A percentile compares a stretch with the other conserved stretches of the same genome.
Evolutionary conservation across 2,329 filamentous ascomycete genomes (phyloP).

Genomic region (Aspergillus cejpii): DNA sequence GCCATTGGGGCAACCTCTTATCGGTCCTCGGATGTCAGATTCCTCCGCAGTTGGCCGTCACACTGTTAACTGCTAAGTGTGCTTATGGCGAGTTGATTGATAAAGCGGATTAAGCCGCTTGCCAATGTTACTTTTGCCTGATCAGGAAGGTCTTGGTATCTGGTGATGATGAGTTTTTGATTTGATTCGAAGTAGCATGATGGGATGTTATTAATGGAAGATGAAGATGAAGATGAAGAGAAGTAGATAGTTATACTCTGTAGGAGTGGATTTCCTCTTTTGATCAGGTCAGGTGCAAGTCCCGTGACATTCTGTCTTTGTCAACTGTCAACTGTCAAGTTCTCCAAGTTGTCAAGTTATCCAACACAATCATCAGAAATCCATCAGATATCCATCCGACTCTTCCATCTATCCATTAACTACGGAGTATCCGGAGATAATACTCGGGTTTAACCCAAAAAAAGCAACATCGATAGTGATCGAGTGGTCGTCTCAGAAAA

Average conservation of each 20-base stretch:
- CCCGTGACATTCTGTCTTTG: not conserved
- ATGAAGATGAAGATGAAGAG: not conserved
- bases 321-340: not conserved
- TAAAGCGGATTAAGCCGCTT: not conserved
- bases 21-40: not conserved
- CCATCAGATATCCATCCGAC: not conserved
- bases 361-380: not conserved
- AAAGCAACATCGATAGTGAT: constrained; percentile 9
- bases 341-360: not conserved
- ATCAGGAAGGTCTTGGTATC: not conserved
- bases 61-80: too few species aligned
- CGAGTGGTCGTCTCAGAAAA: constrained; percentile 13
- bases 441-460: too few species aligned
- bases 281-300: not conserved
- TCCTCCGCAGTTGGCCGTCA: not conserved
- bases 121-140: not conserved
- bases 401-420: not conserved
- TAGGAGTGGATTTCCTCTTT: not conserved
- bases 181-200: not conserved
- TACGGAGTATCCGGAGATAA: too few species aligned
- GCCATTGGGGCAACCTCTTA: not conserved
- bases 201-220: not conserved
- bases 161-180: not conserved
- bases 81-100: not conserved
- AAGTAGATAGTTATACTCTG: not conserved